Evolutionary conservation across 257 asterid species (phyloP).

Genomic region (Gentiana straminea): DNA sequence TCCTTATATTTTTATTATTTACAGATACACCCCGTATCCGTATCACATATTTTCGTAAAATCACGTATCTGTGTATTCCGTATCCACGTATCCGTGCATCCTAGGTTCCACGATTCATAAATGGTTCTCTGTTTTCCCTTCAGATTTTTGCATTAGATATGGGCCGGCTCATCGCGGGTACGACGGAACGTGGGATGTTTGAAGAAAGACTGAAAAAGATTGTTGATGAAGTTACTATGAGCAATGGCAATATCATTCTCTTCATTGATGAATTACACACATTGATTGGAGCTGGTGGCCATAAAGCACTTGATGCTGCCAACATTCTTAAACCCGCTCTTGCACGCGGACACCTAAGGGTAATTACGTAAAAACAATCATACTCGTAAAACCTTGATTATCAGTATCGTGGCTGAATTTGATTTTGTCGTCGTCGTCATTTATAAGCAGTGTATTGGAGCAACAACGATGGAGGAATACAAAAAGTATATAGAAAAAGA

Average conservation of each 20-base stretch:
- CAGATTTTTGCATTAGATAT: constrained; percentile 19
- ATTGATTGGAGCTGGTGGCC: constrained; percentile 29
- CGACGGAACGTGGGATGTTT: constrained; percentile 30
- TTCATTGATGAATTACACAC: constrained; percentile 40
- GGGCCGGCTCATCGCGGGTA: constrained; percentile 33
- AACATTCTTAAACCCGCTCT: constrained; percentile 34
- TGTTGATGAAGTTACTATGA: constrained; percentile 26
- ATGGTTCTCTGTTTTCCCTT: not conserved
- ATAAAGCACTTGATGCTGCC: constrained; percentile 33
- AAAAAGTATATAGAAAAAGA: constrained; percentile 43
- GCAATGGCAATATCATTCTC: constrained; percentile 25
- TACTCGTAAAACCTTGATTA: too few relatives aligned
- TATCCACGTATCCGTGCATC: too few relatives aligned
- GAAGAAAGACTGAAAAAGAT: constrained; percentile 28
- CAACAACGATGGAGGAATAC: constrained; percentile 52
- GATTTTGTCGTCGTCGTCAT: not conserved
- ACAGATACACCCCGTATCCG: too few relatives aligned
- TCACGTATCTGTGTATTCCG: too few relatives aligned
- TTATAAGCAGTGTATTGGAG: constrained; percentile 42
- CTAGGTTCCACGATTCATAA: too few relatives aligned
- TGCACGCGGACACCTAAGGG: constrained; percentile 34
- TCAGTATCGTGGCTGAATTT: not conserved
- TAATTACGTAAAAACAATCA: not conserved
- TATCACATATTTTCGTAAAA: too few relatives aligned
- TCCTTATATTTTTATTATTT: too few relatives aligned